Evolutionary conservation across 2,329 filamentous ascomycete species (phyloP).

Genomic region (Phialocephala subalpina): DNA sequence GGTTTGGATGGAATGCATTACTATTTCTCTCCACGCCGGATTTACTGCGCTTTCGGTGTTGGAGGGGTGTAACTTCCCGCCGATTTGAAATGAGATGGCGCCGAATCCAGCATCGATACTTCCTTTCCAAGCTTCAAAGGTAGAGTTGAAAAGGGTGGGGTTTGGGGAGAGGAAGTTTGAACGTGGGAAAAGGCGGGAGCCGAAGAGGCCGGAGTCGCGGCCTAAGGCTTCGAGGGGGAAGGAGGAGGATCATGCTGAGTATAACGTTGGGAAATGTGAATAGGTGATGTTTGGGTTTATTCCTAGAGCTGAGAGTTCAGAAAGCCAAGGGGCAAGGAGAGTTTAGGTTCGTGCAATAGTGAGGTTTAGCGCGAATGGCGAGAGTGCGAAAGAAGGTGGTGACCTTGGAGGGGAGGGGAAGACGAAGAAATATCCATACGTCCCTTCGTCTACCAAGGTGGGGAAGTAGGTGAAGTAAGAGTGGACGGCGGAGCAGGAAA

Average conservation of each 20-base stretch:
- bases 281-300: background rate
- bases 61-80: background rate
- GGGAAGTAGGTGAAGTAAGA: conserved; percentile 5
- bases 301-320: background rate
- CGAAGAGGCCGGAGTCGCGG: background rate
- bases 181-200: background rate
- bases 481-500: background rate
- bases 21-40: background rate
- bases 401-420: background rate
- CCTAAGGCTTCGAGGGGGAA: background rate
- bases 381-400: background rate
- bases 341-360: background rate
- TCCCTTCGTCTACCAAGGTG: conserved; percentile 53
- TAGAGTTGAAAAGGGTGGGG: background rate
- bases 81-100: background rate
- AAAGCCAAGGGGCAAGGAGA: background rate
- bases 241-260: background rate
- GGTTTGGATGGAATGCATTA: background rate
- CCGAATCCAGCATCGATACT: background rate
- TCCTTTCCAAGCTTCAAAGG: background rate
- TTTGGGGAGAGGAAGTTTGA: background rate
- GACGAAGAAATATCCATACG: conserved; percentile 6
- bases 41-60: background rate
- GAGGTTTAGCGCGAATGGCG: conserved; percentile 2
- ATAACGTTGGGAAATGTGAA: background rate